Evolutionary conservation across 2,329 filamentous ascomycete genomes (phyloP).

Genomic region (Ceratocystis colombiana): DNA sequence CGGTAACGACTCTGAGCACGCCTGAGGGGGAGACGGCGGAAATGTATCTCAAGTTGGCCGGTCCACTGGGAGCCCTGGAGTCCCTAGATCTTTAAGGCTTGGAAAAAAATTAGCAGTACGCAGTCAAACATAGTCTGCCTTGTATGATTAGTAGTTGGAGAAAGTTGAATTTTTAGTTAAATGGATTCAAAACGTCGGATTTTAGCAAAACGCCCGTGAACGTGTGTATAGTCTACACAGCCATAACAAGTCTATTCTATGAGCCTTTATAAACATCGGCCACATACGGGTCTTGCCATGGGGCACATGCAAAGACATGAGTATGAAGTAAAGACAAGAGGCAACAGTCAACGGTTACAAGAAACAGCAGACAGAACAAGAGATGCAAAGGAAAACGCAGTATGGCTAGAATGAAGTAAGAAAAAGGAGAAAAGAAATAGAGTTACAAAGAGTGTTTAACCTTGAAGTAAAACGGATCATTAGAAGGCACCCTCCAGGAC

Average conservation of each 20-base stretch:
- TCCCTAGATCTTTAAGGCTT: constrained; percentile 26
- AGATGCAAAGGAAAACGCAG: background rate
- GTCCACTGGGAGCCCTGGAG: constrained; percentile 44
- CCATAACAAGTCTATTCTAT: too few species aligned
- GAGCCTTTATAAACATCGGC: too few species aligned
- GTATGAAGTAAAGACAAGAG: background rate
- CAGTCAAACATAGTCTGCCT: background rate
- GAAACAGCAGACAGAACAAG: constrained; percentile 10
- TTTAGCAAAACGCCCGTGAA: constrained; percentile 2
- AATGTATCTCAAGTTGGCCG: constrained; percentile 68
- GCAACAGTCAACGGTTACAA: background rate
- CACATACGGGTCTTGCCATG: background rate
- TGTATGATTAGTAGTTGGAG: constrained; percentile 5
- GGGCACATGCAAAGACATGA: background rate
- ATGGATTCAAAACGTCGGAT: background rate
- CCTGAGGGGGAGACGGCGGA: constrained; percentile 76
- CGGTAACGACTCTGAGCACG: constrained; percentile 76
- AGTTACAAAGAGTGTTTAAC: constrained; percentile 1
- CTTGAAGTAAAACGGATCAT: constrained; percentile 4
- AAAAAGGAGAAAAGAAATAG: background rate
- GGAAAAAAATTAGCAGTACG: background rate
- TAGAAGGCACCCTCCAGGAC: background rate
- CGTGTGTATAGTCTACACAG: too few species aligned
- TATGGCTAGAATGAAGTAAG: background rate
- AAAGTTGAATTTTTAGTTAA: constrained; percentile 2